These are phyloP conservation scores for Pyrenochaeta sp. DNA, from an alignment of 2,329 filamentous ascomycete genomes.

Conservation along the genomic window DNA sequence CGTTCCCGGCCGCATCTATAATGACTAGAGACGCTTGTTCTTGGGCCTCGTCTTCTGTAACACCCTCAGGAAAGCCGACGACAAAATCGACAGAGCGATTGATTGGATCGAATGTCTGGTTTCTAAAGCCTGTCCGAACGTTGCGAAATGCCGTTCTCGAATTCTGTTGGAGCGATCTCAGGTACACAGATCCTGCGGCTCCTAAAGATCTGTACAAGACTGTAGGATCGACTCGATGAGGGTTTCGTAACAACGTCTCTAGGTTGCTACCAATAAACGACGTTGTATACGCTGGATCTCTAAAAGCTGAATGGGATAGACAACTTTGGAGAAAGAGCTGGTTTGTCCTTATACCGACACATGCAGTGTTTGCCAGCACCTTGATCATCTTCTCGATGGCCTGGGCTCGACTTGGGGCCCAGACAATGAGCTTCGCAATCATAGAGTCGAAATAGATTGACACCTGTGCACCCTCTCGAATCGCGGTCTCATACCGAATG, in stretches of 20 bases:
- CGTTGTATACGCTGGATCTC: conserved; percentile 51
- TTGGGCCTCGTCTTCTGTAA: conserved; percentile 1
- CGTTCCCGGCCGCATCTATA: not conserved
- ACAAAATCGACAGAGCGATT: not conserved
- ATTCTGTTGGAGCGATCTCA: not conserved
- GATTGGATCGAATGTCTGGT: conserved; percentile 47
- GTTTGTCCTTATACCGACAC: conserved; percentile 9
- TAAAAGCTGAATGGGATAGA: conserved; percentile 6
- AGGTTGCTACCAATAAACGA: conserved; percentile 38
- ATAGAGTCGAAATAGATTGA: conserved; percentile 58
- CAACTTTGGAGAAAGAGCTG: conserved; percentile 10
- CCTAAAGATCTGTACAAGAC: not conserved
- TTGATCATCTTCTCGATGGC: conserved; percentile 48
- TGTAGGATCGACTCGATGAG: not conserved
- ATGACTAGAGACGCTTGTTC: conserved; percentile 1
- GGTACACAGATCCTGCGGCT: not conserved
- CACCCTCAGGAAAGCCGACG: not conserved
- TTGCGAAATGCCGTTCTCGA: conserved; percentile 22
- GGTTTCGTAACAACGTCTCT: conserved; percentile 28
- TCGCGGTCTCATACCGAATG: conserved; percentile 50
- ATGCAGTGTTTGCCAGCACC: conserved; percentile 9
- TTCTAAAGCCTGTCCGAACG: conserved; percentile 40
- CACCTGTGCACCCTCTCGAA: conserved; percentile 46
- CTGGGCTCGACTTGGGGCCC: conserved; percentile 47
- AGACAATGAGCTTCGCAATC: conserved; percentile 57